Percentiles rank a stretch among this genome's conserved stretches.
Evolutionary conservation across 768 basidiomycete genomes (phyloP).

Genomic region (Lyophyllum semitale): DNA sequence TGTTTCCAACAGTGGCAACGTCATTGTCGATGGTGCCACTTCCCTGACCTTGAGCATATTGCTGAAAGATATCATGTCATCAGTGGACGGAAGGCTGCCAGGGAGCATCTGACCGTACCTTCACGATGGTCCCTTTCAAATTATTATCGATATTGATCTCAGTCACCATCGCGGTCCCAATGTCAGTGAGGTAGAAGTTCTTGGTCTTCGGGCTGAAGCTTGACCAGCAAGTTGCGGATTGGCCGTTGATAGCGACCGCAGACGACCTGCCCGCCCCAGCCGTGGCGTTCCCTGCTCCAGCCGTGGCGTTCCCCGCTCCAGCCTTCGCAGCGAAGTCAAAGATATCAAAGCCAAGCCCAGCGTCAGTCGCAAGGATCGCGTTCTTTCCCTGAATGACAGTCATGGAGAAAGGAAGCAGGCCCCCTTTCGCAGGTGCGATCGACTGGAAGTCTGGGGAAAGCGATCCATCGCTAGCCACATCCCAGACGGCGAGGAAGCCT

Average conservation of each 20-base stretch:
- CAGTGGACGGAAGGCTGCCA: neutral
- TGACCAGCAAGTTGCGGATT: constrained; percentile 46
- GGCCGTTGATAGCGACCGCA: constrained; percentile 36
- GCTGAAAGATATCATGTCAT: constrained; percentile 20
- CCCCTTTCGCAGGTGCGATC: constrained; percentile 38
- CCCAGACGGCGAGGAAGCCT: constrained; percentile 54
- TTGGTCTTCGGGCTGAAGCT: constrained; percentile 41
- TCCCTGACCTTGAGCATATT: constrained; percentile 38
- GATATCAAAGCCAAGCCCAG: constrained; percentile 40
- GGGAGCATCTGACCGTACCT: constrained; percentile 21
- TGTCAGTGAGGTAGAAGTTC: constrained; percentile 48
- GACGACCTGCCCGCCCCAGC: constrained; percentile 29
- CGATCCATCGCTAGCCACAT: constrained; percentile 43
- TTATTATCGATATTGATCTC: constrained; percentile 49
- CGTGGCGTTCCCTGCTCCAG: constrained; percentile 20
- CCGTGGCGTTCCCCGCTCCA: constrained; percentile 23
- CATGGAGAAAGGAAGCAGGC: constrained; percentile 53
- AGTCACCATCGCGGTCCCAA: constrained; percentile 39
- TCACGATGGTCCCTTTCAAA: constrained; percentile 45
- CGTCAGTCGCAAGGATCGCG: constrained; percentile 41
- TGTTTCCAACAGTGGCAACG: constrained; percentile 35
- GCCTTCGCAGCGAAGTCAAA: constrained; percentile 31
- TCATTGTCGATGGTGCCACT: constrained; percentile 43
- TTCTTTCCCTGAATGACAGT: constrained; percentile 40
- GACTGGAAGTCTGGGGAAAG: constrained; percentile 42